phyloP scores from a whole-genome alignment of 2,329 filamentous ascomycete genomes.

The Sporothrix mexicana region DNA sequence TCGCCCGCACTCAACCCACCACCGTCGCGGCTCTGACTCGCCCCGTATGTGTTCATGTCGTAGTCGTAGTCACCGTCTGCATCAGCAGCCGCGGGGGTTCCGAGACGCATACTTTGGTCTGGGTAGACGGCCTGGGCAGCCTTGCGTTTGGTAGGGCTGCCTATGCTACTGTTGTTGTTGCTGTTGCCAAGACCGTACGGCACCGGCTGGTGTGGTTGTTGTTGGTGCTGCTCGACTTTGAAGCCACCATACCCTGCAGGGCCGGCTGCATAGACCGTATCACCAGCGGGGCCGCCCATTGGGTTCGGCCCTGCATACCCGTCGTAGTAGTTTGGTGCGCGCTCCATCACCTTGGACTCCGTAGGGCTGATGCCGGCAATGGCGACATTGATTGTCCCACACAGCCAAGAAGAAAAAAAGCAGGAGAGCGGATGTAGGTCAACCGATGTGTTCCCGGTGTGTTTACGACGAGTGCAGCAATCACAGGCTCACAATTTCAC shows the following conservation, averaged over 20 bases:
- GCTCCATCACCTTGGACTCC: conserved; percentile 36
- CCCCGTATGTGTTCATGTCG: conserved; percentile 27
- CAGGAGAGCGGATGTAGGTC: neutral
- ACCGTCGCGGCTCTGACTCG: conserved; percentile 26
- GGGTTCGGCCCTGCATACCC: conserved; percentile 30
- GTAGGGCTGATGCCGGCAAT: conserved; percentile 5
- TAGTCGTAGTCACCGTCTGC: conserved; percentile 36
- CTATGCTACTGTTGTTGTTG: neutral
- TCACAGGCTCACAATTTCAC: neutral
- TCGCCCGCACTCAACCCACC: conserved; percentile 32
- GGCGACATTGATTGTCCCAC: conserved; percentile 30
- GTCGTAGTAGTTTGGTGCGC: conserved; percentile 33
- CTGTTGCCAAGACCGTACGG: conserved; percentile 15
- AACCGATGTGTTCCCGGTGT: neutral
- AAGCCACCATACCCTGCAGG: conserved; percentile 7
- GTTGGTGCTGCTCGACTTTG: conserved; percentile 20
- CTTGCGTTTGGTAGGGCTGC: conserved; percentile 31
- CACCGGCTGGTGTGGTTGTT: conserved; percentile 1
- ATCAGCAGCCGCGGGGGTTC: conserved; percentile 27
- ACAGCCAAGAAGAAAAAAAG: conserved; percentile 12
- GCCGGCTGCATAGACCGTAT: conserved; percentile 31
- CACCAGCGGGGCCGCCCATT: conserved; percentile 2
- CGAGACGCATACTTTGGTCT: conserved; percentile 25
- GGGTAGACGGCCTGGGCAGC: conserved; percentile 3
- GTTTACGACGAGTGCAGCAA: neutral